Evolutionary conservation across 2,329 filamentous ascomycete genomes (phyloP).

Genomic region (Madurella fahalii): DNA sequence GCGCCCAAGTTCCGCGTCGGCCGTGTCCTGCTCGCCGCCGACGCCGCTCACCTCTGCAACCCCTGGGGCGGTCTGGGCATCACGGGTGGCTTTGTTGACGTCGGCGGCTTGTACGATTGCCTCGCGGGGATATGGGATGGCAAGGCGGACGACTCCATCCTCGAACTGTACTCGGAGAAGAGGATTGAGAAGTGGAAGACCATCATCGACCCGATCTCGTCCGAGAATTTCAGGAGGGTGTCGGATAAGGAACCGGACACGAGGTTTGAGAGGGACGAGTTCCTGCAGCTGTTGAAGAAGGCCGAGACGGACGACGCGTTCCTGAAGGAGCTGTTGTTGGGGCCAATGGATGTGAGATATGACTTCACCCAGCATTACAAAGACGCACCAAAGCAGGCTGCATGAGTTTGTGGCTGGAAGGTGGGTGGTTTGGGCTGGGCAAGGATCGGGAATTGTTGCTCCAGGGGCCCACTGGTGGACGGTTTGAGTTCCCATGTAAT

Average conservation of each 20-base stretch:
- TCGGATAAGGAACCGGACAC: slow-evolving; percentile 39
- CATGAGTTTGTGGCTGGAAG: neutral
- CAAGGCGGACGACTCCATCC: slow-evolving; percentile 40
- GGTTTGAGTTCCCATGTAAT: too few species aligned
- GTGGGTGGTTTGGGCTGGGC: neutral
- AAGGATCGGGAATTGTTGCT: too few species aligned
- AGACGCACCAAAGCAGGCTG: neutral
- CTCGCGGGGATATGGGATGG: slow-evolving; percentile 45
- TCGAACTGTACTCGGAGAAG: slow-evolving; percentile 44
- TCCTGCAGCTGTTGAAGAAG: slow-evolving; percentile 36
- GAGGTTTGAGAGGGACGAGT: slow-evolving; percentile 36
- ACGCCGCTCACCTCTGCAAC: slow-evolving; percentile 56
- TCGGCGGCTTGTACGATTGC: slow-evolving; percentile 58
- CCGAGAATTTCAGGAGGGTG: slow-evolving; percentile 42
- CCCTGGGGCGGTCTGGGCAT: slow-evolving; percentile 58
- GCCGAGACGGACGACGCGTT: slow-evolving; percentile 33
- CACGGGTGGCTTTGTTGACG: slow-evolving; percentile 61
- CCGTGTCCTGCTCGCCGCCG: slow-evolving; percentile 53
- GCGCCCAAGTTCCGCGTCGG: slow-evolving; percentile 55
- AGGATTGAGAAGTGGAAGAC: slow-evolving; percentile 43
- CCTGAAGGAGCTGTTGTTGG: slow-evolving; percentile 35
- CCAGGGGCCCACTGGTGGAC: too few species aligned
- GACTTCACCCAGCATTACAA: slow-evolving; percentile 45
- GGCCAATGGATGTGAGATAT: slow-evolving; percentile 37
- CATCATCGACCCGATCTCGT: slow-evolving; percentile 41